Conservation (phyloP, 1,284 basidiomycete genomes). For the Rhodotorula sp. region DNA sequence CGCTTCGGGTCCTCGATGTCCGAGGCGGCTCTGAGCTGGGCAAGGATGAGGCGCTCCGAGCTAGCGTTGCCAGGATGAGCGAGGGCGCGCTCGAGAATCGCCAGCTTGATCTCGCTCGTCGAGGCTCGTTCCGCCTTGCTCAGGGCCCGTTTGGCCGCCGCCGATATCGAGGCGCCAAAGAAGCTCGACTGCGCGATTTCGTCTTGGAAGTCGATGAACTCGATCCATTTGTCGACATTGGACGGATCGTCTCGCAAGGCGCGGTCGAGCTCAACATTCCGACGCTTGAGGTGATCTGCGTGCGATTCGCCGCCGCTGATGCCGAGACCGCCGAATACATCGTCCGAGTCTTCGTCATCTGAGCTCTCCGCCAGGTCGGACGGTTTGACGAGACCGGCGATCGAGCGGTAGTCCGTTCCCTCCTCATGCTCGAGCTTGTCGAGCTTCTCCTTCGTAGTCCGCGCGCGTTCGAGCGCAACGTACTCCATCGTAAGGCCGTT, state of each 20-base stretch:
- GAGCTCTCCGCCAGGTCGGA: slow-evolving; percentile 21
- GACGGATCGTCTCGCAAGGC: slow-evolving; percentile 57
- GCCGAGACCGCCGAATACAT: slow-evolving; percentile 31
- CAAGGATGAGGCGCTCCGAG: slow-evolving; percentile 60
- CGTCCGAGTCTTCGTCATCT: slow-evolving; percentile 29
- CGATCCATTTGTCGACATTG: slow-evolving; percentile 63
- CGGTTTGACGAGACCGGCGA: slow-evolving; percentile 38
- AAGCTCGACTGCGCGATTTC: slow-evolving; percentile 29
- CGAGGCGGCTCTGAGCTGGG: slow-evolving; percentile 69
- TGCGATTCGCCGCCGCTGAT: slow-evolving; percentile 41
- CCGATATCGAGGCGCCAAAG: slow-evolving; percentile 56
- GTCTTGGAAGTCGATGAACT: slow-evolving; percentile 55
- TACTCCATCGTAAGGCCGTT: slow-evolving; percentile 12
- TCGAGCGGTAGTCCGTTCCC: slow-evolving; percentile 42
- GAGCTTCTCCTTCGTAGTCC: slow-evolving; percentile 21
- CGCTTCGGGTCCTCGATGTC: slow-evolving; percentile 54
- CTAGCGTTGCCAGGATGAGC: slow-evolving; percentile 57
- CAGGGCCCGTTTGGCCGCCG: slow-evolving; percentile 56
- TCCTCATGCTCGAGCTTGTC: slow-evolving; percentile 41
- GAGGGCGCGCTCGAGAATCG: slow-evolving; percentile 66
- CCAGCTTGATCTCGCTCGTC: slow-evolving; percentile 61
- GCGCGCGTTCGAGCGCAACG: slow-evolving; percentile 20
- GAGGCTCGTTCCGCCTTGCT: slow-evolving; percentile 57
- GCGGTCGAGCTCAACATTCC: slow-evolving; percentile 61
- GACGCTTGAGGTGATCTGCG: slow-evolving; percentile 61